Base-by-base conservation (phyloP, 2,329 filamentous ascomycete species). In the Aspergillus sp. region DNA sequence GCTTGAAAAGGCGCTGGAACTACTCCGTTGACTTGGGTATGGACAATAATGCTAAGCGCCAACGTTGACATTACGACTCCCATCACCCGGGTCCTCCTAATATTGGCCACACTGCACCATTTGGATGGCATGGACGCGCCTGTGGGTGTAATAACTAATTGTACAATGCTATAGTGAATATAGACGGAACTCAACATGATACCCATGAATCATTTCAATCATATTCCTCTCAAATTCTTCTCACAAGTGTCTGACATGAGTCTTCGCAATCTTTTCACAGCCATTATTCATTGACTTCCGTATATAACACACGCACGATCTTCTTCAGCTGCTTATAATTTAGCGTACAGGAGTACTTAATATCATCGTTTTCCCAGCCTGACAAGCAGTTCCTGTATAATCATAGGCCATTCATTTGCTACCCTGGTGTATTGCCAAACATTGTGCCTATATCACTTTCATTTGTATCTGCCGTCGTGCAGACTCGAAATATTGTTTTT, bases 1-100 rank as follows among this genome's bases (percentile, higher is more conserved):
- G 77, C 12, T 55, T 78, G 48, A 79, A 79, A 62, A 69, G 77
- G 49, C 68, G 75, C 45, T 79, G 76, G 76, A 73, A 77, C 50
- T 74, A 74, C 58, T 71, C 73, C 2, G 62, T 70, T 24, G 72
- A 76, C 42, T 42, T 74, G 20, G 61, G 60, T 42, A 47, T 64
- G n/a, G 68, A 71, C 30, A 66, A 66, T 49, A 62, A 64, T 44
- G 50, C 61, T 11, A 75, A 75, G 59, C 70, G 72, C 38, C 66
- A 71, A 61, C 66, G 71, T 65, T 72, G 30, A 55, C 39, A 22
- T 47, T 30, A 32, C 13, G 5, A 30, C 20, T 22, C 20, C 18
- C 12, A 12, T 34, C 11, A 8, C 22, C 12, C 18, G 24, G 15
- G 20, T 12, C 17, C 12, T 34, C 5, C 17, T 36, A 18, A 18